Conservation (phyloP, 106 monocot genomes). For the Phalaenopsis equestris region DNA sequence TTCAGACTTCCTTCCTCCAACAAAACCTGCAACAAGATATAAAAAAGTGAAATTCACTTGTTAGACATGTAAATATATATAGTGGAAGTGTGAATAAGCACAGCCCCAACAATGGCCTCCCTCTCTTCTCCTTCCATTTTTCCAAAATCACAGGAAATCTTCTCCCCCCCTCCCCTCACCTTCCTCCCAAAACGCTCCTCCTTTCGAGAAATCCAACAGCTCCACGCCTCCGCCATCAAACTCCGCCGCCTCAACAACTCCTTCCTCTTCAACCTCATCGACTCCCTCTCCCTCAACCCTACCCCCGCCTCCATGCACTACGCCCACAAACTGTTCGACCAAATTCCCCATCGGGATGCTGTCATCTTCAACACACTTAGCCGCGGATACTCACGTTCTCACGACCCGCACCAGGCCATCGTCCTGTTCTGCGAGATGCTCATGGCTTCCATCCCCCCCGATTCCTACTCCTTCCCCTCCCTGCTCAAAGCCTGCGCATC, state of each 20-base stretch:
- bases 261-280: slow-evolving; percentile 45
- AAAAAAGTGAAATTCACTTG: no score
- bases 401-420: slow-evolving; percentile 27
- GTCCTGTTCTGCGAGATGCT: slow-evolving; percentile 40
- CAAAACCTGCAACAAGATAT: no score
- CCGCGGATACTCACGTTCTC: slow-evolving; percentile 51
- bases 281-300: slow-evolving; percentile 6
- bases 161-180: slow-evolving; percentile 8
- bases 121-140: no score
- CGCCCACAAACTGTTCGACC: slow-evolving; percentile 59
- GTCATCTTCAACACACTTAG: slow-evolving; percentile 62
- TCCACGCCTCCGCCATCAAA: slow-evolving; percentile 70
- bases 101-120: no score
- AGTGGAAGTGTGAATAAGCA: no score
- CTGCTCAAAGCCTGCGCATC: slow-evolving; percentile 63
- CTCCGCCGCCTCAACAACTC: slow-evolving; percentile 22
- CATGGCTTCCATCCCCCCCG: slow-evolving; percentile 19
- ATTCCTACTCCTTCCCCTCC: slow-evolving; percentile 71
- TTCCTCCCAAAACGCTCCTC: slow-evolving; percentile 26
- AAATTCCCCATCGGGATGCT: slow-evolving; percentile 31
- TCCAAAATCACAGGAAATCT: no score
- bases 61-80: no score
- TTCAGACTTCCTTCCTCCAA: no score
- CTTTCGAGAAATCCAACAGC: slow-evolving; percentile 41
- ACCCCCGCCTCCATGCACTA: slow-evolving; percentile 21